A percentile compares a stretch with the other conserved stretches of the same genome.
These are phyloP conservation scores for Crithidia acanthocephali DNA, from an alignment of 208 protist species.

Conservation along the genomic window DNA sequence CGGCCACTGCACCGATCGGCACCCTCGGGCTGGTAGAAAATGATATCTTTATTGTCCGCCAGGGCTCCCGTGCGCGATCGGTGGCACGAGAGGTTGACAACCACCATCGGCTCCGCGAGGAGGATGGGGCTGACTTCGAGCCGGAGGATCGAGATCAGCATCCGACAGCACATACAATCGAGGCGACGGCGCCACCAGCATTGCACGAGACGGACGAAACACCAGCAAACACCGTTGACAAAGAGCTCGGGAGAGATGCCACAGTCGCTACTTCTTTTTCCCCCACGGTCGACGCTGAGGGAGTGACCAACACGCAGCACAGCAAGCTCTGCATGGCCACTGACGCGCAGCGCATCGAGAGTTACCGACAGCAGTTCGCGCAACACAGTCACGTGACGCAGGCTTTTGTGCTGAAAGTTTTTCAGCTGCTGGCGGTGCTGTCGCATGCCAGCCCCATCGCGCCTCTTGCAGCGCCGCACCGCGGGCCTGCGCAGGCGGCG, in stretches of 20 bases:
- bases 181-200: no score
- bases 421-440: constrained; percentile 17
- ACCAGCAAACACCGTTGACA: no score
- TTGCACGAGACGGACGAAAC: no score
- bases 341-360: constrained; percentile 11
- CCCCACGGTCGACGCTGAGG: not conserved
- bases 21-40: constrained; percentile 30
- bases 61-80: not conserved
- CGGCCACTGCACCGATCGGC: constrained; percentile 17
- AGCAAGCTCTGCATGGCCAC: not conserved
- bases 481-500: not conserved
- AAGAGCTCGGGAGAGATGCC: no score
- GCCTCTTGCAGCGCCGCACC: not conserved
- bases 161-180: no score
- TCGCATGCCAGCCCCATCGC: not conserved
- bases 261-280: no score
- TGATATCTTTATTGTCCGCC: constrained; percentile 40
- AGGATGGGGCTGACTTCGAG: not conserved
- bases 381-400: constrained; percentile 11
- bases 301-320: not conserved
- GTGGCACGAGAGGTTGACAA: not conserved
- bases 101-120: not conserved
- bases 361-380: constrained; percentile 2
- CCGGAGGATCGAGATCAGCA: not conserved
- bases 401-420: constrained; percentile 2